These are phyloP conservation scores for Drechslerella dactyloides DNA, from an alignment of 2,329 filamentous ascomycete genomes.

Conservation along the genomic window DNA sequence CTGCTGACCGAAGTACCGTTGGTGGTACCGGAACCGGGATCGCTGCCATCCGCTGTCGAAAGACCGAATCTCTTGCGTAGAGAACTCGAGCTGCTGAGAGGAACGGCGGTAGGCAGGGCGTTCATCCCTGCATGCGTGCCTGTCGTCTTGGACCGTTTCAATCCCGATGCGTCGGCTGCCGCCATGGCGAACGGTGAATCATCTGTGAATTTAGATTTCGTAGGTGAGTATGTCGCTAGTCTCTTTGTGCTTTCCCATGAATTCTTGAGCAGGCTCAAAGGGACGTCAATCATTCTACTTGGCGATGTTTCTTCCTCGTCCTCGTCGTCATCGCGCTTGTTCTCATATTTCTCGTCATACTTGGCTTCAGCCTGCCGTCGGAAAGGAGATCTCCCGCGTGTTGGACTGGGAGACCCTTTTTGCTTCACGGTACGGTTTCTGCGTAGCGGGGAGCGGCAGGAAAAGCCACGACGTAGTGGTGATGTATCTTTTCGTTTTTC, in stretches of 20 bases:
- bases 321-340: neutral
- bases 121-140: constrained; percentile 17
- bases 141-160: constrained; percentile 42
- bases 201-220: constrained; percentile 32
- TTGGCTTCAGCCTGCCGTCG: neutral
- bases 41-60: constrained; percentile 14
- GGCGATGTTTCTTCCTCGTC: constrained; percentile 11
- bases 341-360: neutral
- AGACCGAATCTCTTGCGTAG: constrained; percentile 35
- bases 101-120: constrained; percentile 35
- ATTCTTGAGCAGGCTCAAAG: constrained; percentile 17
- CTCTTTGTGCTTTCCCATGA: constrained; percentile 29
- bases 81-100: constrained; percentile 32
- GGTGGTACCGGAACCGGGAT: neutral
- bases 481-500: constrained; percentile 4
- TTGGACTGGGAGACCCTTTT: constrained; percentile 43
- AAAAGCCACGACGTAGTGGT: neutral
- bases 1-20: constrained; percentile 10
- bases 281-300: constrained; percentile 12
- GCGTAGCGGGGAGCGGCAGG: neutral
- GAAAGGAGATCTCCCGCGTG: constrained; percentile 37
- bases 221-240: constrained; percentile 41
- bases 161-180: constrained; percentile 9
- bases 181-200: constrained; percentile 21
- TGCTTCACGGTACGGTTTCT: neutral